Evolutionary conservation across 2,329 filamentous ascomycete species (phyloP).

Genomic region (Neodidymelliopsis sp.): DNA sequence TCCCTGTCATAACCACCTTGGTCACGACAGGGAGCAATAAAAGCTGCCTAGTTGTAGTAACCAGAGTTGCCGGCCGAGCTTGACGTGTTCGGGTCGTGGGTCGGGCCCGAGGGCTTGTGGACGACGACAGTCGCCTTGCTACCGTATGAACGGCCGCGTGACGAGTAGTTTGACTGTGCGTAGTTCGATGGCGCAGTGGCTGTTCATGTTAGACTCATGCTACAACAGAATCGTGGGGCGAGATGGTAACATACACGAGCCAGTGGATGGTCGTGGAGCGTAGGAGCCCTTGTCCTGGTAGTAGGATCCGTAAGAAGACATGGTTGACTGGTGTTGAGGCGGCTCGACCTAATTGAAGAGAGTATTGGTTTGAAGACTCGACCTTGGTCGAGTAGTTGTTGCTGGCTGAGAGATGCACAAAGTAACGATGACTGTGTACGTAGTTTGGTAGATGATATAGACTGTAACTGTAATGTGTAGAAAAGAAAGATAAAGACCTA

Average conservation of each 20-base stretch:
- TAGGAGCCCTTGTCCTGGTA: slow-evolving; percentile 4
- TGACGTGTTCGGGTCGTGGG: slow-evolving; percentile 7
- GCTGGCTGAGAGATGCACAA: neutral
- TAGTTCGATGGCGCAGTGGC: slow-evolving; percentile 1
- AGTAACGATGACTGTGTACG: neutral
- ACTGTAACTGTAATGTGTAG: neutral
- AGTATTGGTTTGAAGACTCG: neutral
- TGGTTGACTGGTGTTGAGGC: slow-evolving; percentile 2
- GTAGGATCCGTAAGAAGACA: slow-evolving; percentile 5
- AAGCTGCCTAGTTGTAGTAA: neutral
- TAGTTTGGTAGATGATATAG: neutral
- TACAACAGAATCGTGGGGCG: neutral
- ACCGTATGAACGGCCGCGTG: slow-evolving; percentile 7
- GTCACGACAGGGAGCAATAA: neutral
- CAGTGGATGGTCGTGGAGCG: neutral
- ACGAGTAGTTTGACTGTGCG: slow-evolving; percentile 8
- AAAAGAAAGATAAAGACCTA: neutral
- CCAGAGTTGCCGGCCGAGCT: neutral
- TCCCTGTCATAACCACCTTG: neutral
- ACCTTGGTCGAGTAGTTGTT: neutral
- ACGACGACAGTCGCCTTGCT: slow-evolving; percentile 5
- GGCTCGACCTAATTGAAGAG: neutral
- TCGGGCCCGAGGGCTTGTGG: slow-evolving; percentile 8
- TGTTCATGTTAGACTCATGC: slow-evolving; percentile 5
- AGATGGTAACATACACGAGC: slow-evolving; percentile 3